Base-by-base conservation (phyloP, 805 yeast species). In the Lipomyces spencermartinsiae region DNA sequence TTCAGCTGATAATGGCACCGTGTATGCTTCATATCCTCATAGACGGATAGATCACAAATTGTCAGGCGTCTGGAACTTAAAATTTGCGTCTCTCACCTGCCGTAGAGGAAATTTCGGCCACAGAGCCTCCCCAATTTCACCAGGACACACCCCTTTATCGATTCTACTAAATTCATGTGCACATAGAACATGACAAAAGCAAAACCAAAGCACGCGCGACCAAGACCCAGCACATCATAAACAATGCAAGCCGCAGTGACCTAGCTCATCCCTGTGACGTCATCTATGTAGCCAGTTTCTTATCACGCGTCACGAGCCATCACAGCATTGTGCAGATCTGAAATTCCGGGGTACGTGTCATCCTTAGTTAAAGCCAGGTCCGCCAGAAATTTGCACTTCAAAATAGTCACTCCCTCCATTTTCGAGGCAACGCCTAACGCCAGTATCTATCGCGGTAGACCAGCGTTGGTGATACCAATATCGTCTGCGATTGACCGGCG, bases 381-480 rank as follows among this genome's bases (percentile, higher is more conserved):
- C 49, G n/a, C 49, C 16, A 3, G 49, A 39, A 39, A 39, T 39
- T 39, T 39, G 49, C 49, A 39, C 49, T 3, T 39, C 49, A 39
- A 39, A 39, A 2, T 39, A 39, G 49, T 39, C 3, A 39, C 16
- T 39, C 49, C 49, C 2, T 39, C 49, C 49, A 39, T 3, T 39
- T 3, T 39, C 49, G 49, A 3, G 49, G 49, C 49, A 39, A 39
- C 49, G 49, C 49, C 49, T 39, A 39, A 39, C 49, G 49, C n/a
- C 49, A 39, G 49, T 3, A 39, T 39, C 4, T 39, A 39, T 14
- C 49, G 3, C 49, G 49, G 49, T 39, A 2, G 4, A 39, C 49
- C 49, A 39, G 49, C 49, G 49, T 39, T 39, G 49, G 49, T 39
- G 49, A 39, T 39, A 39, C 49, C 49, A 39, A 39, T 39, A 39